Evolutionary conservation across 108 stramenopile genomes (phyloP), one percentile per base, ranked within the genome.

Genomic region (Skeletonema menzelii): DNA sequence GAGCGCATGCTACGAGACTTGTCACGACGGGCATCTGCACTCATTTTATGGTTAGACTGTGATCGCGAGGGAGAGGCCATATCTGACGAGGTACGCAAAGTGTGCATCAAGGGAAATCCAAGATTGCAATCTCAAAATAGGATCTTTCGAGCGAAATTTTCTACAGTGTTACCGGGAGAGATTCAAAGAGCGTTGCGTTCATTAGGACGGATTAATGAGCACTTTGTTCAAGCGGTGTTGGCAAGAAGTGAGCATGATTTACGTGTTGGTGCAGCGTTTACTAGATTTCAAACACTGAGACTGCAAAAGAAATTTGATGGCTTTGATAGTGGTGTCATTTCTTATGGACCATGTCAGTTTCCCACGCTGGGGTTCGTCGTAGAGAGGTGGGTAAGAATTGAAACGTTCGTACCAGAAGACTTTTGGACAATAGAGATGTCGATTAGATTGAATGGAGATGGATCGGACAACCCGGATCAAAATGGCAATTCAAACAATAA

Each of bases 351-450:
- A 2, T 99, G 99, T 72, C 99, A 99, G 71, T 99, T 99, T 76
- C 99, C 99, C 1, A 99, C 98, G 3, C 77, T 99, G 42, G 99
- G 99, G n/a, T 99, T 99, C 80, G 94, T 99, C n/a, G 99, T 98
- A 4, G 97, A 97, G 58, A 80, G 99, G 58, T 96, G 97, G 91
- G 93, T 95, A 14, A 68, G 92, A 53, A 98, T 98, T 64, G 85
- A 96, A 74, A 90, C 91, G 8, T 98, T 98, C 85, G 72, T 92
- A 14, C 83, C 94, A n/a, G 93, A 98, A 76, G 79, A 91, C 32
- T 99, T 98, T 77, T 99, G 97, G 98, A 86, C 72, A 27, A 59
- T 99, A 22, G 91, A 96, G 65, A 72, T 96, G 71, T 76, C 70
- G 2, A 74, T 92, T 8, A 28, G 57, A 27, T 63, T 86, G 44